Base-by-base conservation (phyloP, 2,329 filamentous ascomycete genomes). In the Decorospora gaudefroyi region DNA sequence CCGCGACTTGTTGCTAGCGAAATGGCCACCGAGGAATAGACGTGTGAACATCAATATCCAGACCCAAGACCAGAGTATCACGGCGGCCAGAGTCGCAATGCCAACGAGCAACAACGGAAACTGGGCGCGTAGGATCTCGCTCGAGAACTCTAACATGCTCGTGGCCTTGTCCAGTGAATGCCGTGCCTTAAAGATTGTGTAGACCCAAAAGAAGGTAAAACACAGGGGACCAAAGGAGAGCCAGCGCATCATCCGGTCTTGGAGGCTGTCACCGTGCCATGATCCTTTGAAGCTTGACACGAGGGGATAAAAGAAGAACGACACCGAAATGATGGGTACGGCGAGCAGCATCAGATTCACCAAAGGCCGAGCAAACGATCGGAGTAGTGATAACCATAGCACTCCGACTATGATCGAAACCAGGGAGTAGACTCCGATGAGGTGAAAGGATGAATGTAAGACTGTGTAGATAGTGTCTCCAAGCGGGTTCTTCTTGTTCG, bases 11-110 rank as follows among this genome's bases (percentile, higher is more conserved):
- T 54, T 59, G 48, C 72, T 75, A 48, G 80, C 83, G 54, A 92
- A 84, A 69, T 91, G 87, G 0, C 93, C 93, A n/a, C 89, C 90
- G 46, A 97, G 83, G 70, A 99, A 99, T 46, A 97, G 85, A 30
- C 90, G 82, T 6, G 91, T 92, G 71, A 99, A 97, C 90, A 99
- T 96, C 59, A 85, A 84, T 57, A 97, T 83, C 93, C 93, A 99
- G 5, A 88, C 71, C 93, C 93, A 99, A 0, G 91, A 96, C 87
- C 91, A 97, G 10, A 83, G 74, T 7, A 96, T 87, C 29, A 95
- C 86, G 17, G 85, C 75, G 5, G 76, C 80, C 10, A 97, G 79
- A 15, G 86, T 87, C 8, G 79, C 83, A 61, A 96, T 86, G 2
- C 93, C 93, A n/a, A 96, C 81, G 2, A 88, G 68, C 22, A 97